Percentiles rank a stretch among this genome's conserved stretches.
phyloP scores from a whole-genome alignment of 1,284 basidiomycete species.

The Marasmius oreades region DNA sequence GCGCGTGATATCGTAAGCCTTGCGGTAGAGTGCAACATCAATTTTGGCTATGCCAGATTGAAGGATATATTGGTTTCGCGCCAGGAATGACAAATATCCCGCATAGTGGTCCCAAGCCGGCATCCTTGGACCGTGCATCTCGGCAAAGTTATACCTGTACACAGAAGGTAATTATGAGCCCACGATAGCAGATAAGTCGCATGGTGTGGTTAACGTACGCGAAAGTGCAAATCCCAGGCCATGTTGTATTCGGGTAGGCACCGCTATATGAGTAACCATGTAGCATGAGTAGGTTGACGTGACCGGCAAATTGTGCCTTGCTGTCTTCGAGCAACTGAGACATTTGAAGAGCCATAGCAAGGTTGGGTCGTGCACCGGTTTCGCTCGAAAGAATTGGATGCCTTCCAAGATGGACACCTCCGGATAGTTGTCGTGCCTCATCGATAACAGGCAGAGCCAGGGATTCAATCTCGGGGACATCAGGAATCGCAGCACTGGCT shows the following conservation, averaged over 20 bases:
- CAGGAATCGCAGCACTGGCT: slow-evolving; percentile 16
- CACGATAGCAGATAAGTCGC: background rate
- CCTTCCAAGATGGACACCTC: background rate
- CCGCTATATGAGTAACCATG: slow-evolving; percentile 12
- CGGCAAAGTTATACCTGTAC: slow-evolving; percentile 7
- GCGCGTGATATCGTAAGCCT: slow-evolving; percentile 15
- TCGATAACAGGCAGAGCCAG: background rate
- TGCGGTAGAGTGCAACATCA: slow-evolving; percentile 17
- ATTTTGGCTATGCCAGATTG: slow-evolving; percentile 16
- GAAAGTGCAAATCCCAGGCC: slow-evolving; percentile 9
- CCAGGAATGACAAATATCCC: slow-evolving; percentile 16
- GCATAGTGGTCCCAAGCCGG: slow-evolving; percentile 16
- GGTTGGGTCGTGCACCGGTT: slow-evolving; percentile 7
- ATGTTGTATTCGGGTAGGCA: slow-evolving; percentile 11
- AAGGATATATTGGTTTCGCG: slow-evolving; percentile 17
- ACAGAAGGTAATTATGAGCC: background rate
- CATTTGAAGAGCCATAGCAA: slow-evolving; percentile 10
- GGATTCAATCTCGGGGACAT: slow-evolving; percentile 4
- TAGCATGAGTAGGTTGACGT: slow-evolving; percentile 9
- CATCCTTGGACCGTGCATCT: slow-evolving; percentile 15
- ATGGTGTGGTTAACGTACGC: background rate
- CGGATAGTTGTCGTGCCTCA: slow-evolving; percentile 10
- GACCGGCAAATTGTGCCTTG: slow-evolving; percentile 14
- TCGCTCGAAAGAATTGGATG: background rate
- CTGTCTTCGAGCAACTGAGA: slow-evolving; percentile 11